Base-by-base conservation (phyloP, 2,329 filamentous ascomycete genomes). In the Ambrosiella cleistominuta region DNA sequence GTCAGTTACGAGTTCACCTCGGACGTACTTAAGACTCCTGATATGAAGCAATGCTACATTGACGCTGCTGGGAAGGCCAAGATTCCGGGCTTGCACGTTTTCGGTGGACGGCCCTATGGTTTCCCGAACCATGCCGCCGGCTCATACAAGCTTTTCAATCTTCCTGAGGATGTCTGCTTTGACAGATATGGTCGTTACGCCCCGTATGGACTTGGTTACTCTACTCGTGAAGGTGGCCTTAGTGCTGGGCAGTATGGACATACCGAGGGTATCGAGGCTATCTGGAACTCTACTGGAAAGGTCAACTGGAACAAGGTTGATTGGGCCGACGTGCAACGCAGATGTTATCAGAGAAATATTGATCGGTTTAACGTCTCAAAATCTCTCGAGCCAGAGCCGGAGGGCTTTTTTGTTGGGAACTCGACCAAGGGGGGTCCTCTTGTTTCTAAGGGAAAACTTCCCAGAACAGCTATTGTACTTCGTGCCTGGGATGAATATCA, bases 191-290 rank as follows among this genome's bases (percentile, higher is more conserved):
- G 91, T 2, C 80, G 89, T 62, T 80, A 93, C 37, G 90, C 88
- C 0, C 86, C 91, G 0, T 98, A 98, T 64, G 91, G 91, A 0
- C 80, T 88, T 61, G 91, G 91, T 7, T 97, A 97, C 68, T 87
- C 85, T 38, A 74, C 78, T 39, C 81, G 82, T 60, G 81, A 78
- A 62, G 91, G 91, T 11, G 91, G 91, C 1, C 81, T 85, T 35
- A 89, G 91, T 3, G 82, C 86, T n/a, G 90, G 88, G 9, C 79
- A 94, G 68, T 82, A 89, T 64, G 88, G 88, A 19, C 86, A 96
- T 62, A 81, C 77, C 54, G 86, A 93, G 63, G 90, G 88, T 2
- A 77, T 81, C n/a, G 85, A 90, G 47, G 73, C 78, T 19, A 83
- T 95, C 7, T 96, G 90, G 89, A 75, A 79, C 11, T 75, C 80